A percentile compares a stretch with the other conserved stretches of the same genome.
Conservation (phyloP, 306 rosid genomes). For the Cajanus cajan region DNA sequence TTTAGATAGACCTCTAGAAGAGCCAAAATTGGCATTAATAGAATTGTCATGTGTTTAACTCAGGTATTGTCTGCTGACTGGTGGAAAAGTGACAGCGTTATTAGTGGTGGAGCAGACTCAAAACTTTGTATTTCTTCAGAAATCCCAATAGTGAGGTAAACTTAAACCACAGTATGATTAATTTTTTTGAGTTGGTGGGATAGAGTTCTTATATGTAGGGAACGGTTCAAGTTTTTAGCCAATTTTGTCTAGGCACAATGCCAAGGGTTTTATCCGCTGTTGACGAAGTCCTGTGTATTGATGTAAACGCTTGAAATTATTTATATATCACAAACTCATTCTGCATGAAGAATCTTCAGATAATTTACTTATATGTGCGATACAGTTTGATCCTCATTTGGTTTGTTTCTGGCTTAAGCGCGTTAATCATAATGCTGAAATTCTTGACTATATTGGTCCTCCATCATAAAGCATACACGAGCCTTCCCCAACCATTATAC, state of each 20-base stretch:
- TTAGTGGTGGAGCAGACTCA: slow-evolving; percentile 93
- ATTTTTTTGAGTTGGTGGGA: neutral
- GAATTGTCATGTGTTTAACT: slow-evolving; percentile 8
- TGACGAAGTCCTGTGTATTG: neutral
- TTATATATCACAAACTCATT: neutral
- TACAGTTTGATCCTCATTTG: neutral
- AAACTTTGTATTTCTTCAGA: slow-evolving; percentile 77
- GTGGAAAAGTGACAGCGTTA: slow-evolving; percentile 77
- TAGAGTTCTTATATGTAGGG: neutral
- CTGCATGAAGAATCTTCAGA: neutral
- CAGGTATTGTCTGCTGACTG: slow-evolving; percentile 91
- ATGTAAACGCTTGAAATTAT: slow-evolving; percentile 10
- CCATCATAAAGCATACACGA: neutral
- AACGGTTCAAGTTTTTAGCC: slow-evolving; percentile 11
- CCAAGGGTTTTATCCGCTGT: neutral
- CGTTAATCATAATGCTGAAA: neutral
- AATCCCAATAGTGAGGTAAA: slow-evolving; percentile 50
- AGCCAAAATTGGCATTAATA: neutral
- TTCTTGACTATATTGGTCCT: neutral
- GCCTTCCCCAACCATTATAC: too few relatives aligned
- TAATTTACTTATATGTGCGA: neutral
- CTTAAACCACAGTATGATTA: neutral
- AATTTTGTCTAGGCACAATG: slow-evolving; percentile 25
- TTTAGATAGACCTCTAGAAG: too few relatives aligned
- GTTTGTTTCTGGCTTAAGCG: neutral